Evolutionary conservation across 2,329 filamentous ascomycete genomes (phyloP).

Genomic region (Fusarium sp.): DNA sequence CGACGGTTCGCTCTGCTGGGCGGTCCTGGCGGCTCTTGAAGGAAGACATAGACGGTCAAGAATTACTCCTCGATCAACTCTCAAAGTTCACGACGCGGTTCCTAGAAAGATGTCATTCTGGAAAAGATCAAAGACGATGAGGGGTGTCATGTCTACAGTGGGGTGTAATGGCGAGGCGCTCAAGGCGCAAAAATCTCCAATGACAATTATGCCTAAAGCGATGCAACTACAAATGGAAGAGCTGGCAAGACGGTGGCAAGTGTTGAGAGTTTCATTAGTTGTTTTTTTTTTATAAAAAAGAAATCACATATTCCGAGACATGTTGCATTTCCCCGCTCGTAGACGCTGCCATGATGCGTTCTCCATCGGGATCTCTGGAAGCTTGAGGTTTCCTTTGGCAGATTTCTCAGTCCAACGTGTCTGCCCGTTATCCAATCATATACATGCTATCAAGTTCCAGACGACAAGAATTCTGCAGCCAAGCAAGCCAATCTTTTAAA

Average conservation of each 20-base stretch:
- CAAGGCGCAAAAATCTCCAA: conserved; percentile 36
- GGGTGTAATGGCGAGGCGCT: conserved; percentile 33
- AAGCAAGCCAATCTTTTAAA: neutral
- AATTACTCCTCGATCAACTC: conserved; percentile 17
- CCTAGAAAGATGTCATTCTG: conserved; percentile 4
- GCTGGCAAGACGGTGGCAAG: conserved; percentile 24
- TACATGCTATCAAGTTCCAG: neutral
- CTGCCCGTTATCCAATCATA: neutral
- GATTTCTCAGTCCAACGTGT: neutral
- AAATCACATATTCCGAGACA: conserved; percentile 19
- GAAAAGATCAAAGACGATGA: conserved; percentile 4
- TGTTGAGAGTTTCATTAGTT: conserved; percentile 34
- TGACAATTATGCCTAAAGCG: conserved; percentile 40
- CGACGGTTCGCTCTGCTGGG: conserved; percentile 92
- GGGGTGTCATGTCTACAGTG: conserved; percentile 1
- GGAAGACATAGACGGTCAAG: conserved; percentile 31
- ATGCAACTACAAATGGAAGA: conserved; percentile 32
- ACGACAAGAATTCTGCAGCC: conserved; percentile 1
- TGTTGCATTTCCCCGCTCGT: conserved; percentile 14
- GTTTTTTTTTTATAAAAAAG: conserved; percentile 27
- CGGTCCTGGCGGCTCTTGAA: conserved; percentile 82
- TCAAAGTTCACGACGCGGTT: conserved; percentile 9
- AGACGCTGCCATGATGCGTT: conserved; percentile 13
- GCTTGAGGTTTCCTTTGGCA: neutral
- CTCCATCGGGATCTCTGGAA: neutral